Percentiles rank a stretch among this genome's conserved stretches.
Evolutionary conservation across 495 filamentous ascomycete species (phyloP).

Genomic region (Penicillium ucsense): DNA sequence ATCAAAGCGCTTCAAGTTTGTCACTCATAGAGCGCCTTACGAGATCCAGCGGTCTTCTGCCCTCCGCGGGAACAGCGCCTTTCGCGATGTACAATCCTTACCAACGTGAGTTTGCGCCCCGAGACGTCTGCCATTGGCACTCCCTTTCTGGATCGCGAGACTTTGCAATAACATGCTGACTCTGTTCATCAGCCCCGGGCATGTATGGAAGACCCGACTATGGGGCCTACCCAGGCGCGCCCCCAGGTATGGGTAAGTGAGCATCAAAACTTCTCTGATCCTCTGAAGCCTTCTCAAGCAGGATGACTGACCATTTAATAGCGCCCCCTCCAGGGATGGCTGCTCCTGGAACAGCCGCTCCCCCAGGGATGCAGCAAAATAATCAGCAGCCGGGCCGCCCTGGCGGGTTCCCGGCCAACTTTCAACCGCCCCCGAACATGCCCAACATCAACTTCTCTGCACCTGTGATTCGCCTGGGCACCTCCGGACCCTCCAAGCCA

Average conservation of each 20-base stretch:
- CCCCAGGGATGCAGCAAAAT: slow-evolving; percentile 71
- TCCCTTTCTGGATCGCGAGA: background rate
- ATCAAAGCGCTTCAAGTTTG: background rate
- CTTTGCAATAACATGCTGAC: slow-evolving; percentile 5
- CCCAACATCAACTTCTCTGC: slow-evolving; percentile 98
- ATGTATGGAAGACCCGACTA: slow-evolving; percentile 64
- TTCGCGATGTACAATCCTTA: slow-evolving; percentile 69
- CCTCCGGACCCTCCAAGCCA: slow-evolving; percentile 55
- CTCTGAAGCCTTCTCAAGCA: background rate
- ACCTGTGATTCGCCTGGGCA: slow-evolving; percentile 87
- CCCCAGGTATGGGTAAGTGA: slow-evolving; percentile 76
- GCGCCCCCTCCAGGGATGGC: slow-evolving; percentile 35
- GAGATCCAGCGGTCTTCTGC: background rate
- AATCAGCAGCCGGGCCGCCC: slow-evolving; percentile 59
- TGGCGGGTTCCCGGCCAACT: slow-evolving; percentile 69
- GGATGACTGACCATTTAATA: slow-evolving; percentile 13
- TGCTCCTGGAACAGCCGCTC: slow-evolving; percentile 67
- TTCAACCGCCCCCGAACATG: slow-evolving; percentile 85
- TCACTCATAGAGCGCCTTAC: background rate
- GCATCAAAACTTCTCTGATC: background rate
- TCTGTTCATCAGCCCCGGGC: slow-evolving; percentile 28
- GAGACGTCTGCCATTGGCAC: background rate
- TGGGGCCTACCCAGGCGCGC: slow-evolving; percentile 63
- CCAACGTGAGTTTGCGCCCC: slow-evolving; percentile 48
- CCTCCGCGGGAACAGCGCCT: background rate